phyloP scores from a whole-genome alignment of 495 filamentous ascomycete species.

The Haplographium delicatum region DNA sequence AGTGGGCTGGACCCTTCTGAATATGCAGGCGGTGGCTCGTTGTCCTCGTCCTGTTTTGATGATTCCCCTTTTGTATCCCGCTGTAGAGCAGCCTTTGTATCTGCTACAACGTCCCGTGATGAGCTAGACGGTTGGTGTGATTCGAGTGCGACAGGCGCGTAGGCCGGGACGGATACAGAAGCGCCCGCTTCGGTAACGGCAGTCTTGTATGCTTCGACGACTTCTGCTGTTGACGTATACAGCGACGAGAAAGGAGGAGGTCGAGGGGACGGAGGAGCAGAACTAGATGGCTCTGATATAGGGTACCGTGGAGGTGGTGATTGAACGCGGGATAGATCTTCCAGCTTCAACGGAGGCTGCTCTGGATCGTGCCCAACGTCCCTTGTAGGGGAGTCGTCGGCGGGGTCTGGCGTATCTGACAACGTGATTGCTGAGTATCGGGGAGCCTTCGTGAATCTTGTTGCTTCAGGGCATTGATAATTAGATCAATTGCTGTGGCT shows the following conservation, averaged over 20 bases:
- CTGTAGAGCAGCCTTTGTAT: conserved; percentile 79
- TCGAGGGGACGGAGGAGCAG: conserved; percentile 45
- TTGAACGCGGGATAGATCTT: conserved; percentile 31
- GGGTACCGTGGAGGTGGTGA: conserved; percentile 60
- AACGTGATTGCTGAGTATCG: conserved; percentile 49
- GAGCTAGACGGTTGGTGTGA: conserved; percentile 17
- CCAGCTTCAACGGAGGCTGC: conserved; percentile 38
- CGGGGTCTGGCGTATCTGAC: conserved; percentile 61
- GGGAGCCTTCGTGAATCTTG: conserved; percentile 9
- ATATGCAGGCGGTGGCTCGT: conserved; percentile 92
- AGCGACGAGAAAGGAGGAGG: conserved; percentile 64
- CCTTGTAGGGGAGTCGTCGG: conserved; percentile 56
- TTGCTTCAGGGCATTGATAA: neutral
- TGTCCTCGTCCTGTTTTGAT: conserved; percentile 67
- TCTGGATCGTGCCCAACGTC: conserved; percentile 25
- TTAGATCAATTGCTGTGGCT: neutral
- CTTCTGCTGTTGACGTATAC: conserved; percentile 32
- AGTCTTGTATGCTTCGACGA: conserved; percentile 34
- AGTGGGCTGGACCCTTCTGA: conserved; percentile 91
- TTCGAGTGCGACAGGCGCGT: conserved; percentile 44
- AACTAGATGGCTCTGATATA: conserved; percentile 57
- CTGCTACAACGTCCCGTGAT: conserved; percentile 48
- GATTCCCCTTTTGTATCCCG: conserved; percentile 70
- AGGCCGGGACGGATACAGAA: conserved; percentile 57
- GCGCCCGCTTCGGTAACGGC: conserved; percentile 49